Evolutionary conservation across 495 filamentous ascomycete species (phyloP), one percentile per base, ranked within the genome.

Genomic region (Xylaria venustula): DNA sequence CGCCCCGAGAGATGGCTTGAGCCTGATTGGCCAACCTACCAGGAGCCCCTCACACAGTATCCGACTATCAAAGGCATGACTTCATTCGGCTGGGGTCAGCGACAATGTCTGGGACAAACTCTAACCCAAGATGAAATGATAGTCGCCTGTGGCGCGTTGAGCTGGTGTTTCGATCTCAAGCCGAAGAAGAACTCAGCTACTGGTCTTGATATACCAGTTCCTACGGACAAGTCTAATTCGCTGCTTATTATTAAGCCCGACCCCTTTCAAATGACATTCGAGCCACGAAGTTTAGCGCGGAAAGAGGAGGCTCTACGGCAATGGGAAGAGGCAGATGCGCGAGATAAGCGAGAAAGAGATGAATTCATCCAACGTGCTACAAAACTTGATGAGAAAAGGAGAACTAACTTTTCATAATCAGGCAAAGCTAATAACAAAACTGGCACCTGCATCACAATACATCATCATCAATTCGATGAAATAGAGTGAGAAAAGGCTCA

Each of bases 31-130:
- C 77, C 83, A 17, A 85, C 82, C 11, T 85, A 81, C 61, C 75
- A 79, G 46, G 77, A 75, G 37, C 79, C 79, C 2, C 67, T 81
- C 6, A 76, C 70, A 23, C 55, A 66, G 49, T 81, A 64, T 54
- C 79, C 79, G 11, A 77, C 66, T 69, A 79, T 73, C 75, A 76
- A 72, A 50, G 73, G 73, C 36, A 66, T 78, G 70, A 67, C 76
- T 0, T 76, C 74, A 2, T 89, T 87, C 62, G 86, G 86, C 7
- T 85, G 80, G 65, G 87, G 87, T 0, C 81, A 86, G 12, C 76
- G 86, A 0, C 78, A 85, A 28, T 89, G 87, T 50, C 74, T 84
- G 0, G 87, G 85, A 2, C 79, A 82, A 22, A 70, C 74, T 14
- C 62, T 86, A 11, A 84, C 84, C 0, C 84, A 87, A 52, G 75